A percentile compares a stretch with the other conserved stretches of the same genome.
These are phyloP conservation scores for Myxozyma kluyveri DNA, from an alignment of 805 yeast species.

Conservation along the genomic window DNA sequence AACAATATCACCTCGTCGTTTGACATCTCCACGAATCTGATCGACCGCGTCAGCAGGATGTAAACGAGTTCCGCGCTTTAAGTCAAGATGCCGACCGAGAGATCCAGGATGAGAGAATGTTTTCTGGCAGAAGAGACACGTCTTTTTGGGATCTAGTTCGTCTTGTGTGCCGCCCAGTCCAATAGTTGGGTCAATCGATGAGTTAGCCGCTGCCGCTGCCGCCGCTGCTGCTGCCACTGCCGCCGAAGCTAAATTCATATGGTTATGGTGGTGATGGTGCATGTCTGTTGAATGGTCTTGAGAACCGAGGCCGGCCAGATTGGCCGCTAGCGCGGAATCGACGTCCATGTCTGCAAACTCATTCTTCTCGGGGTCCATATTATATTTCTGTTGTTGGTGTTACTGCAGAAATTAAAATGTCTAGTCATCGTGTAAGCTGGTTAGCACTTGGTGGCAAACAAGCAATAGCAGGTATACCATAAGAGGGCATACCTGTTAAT, in stretches of 20 bases:
- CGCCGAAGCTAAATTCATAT: slow-evolving; percentile 22
- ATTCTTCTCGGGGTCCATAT: background rate
- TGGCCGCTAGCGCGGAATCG: slow-evolving; percentile 27
- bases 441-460: too few relatives aligned
- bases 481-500: too few relatives aligned
- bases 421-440: background rate
- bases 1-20: slow-evolving; percentile 50
- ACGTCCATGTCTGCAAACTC: slow-evolving; percentile 15
- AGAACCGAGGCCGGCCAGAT: slow-evolving; percentile 22
- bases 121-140: slow-evolving; percentile 54
- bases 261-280: slow-evolving; percentile 26
- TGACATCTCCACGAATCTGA: slow-evolving; percentile 48
- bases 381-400: background rate
- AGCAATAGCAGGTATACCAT: too few relatives aligned
- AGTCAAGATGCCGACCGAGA: slow-evolving; percentile 58
- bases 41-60: slow-evolving; percentile 55
- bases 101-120: slow-evolving; percentile 58
- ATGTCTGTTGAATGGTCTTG: slow-evolving; percentile 19
- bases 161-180: slow-evolving; percentile 10
- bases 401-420: background rate
- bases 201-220: slow-evolving; percentile 24
- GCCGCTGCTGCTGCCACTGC: slow-evolving; percentile 12
- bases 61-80: slow-evolving; percentile 50
- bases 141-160: slow-evolving; percentile 36
- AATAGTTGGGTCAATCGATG: slow-evolving; percentile 29